Evolutionary conservation across 225 moss, liverwort and hornwort species (phyloP).

Genomic region (Bryoerythrophyllum caledonicum): DNA sequence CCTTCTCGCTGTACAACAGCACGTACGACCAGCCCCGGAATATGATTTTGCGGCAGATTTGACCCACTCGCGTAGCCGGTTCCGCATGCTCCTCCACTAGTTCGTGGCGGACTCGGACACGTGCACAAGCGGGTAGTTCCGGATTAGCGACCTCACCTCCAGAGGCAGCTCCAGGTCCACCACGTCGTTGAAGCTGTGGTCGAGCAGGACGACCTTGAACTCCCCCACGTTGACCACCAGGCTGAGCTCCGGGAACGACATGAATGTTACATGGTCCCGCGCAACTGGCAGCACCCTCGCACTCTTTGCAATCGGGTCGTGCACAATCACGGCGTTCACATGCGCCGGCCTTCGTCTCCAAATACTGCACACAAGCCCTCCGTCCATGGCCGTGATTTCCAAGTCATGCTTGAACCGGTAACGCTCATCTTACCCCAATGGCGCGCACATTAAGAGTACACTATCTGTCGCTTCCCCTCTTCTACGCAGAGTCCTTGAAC

Average conservation of each 20-base stretch:
- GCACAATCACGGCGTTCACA: not conserved
- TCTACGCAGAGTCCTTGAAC: not conserved
- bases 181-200: conserved; percentile 9
- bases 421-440: not conserved
- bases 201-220: not conserved
- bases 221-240: not conserved
- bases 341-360: not conserved
- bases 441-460: not conserved
- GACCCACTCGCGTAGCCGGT: not conserved
- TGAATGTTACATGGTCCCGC: not conserved
- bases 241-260: not conserved
- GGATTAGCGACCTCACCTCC: no score
- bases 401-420: not conserved
- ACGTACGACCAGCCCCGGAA: not conserved
- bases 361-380: not conserved
- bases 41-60: not conserved
- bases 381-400: not conserved
- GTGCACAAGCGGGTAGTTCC: no score
- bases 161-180: no score
- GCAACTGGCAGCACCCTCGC: not conserved
- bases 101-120: not conserved
- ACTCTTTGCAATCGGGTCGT: not conserved
- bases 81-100: not conserved
- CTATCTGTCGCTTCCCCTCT: not conserved
- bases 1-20: not conserved